A percentile compares a stretch with the other conserved stretches of the same genome.
Conservation (phyloP, 179 eudicot genomes). For the Patellifolia procumbens region DNA sequence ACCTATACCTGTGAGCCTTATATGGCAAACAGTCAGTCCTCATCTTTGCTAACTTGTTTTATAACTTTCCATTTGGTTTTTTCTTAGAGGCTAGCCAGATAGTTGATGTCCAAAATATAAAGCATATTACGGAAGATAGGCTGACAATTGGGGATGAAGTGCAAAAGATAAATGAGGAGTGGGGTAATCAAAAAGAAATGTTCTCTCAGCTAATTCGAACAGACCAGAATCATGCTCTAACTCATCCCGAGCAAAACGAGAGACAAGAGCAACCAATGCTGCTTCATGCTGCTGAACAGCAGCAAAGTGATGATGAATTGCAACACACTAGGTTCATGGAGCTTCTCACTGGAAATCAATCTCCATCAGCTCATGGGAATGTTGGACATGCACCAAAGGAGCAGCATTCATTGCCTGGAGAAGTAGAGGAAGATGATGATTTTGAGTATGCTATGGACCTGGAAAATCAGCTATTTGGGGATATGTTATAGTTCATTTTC, state of each 20-base stretch:
- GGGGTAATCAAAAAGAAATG: slow-evolving; percentile 51
- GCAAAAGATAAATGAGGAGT: slow-evolving; percentile 50
- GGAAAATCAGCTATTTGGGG: slow-evolving; percentile 3
- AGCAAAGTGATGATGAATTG: slow-evolving; percentile 9
- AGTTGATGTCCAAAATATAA: slow-evolving; percentile 48
- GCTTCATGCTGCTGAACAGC: background rate
- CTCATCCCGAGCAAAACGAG: background rate
- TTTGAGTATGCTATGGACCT: slow-evolving; percentile 11
- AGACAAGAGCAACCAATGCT: slow-evolving; percentile 5
- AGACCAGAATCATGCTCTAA: slow-evolving; percentile 12
- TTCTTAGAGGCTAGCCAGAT: slow-evolving; percentile 48
- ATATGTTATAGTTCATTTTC: background rate
- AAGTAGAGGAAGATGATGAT: slow-evolving; percentile 5
- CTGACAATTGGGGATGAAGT: slow-evolving; percentile 49
- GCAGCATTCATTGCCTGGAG: background rate
- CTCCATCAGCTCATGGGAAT: background rate
- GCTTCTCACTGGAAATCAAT: slow-evolving; percentile 5
- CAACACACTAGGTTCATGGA: slow-evolving; percentile 6
- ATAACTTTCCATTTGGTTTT: background rate
- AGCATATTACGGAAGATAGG: slow-evolving; percentile 53
- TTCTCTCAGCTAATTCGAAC: slow-evolving; percentile 45
- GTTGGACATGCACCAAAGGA: background rate
- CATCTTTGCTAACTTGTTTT: background rate
- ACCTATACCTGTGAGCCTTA: too few relatives aligned
- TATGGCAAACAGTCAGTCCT: background rate